A percentile compares a stretch with the other conserved stretches of the same genome.
These are phyloP conservation scores for Cucurbita maxima DNA, from an alignment of 306 rosid species.

Conservation along the genomic window DNA sequence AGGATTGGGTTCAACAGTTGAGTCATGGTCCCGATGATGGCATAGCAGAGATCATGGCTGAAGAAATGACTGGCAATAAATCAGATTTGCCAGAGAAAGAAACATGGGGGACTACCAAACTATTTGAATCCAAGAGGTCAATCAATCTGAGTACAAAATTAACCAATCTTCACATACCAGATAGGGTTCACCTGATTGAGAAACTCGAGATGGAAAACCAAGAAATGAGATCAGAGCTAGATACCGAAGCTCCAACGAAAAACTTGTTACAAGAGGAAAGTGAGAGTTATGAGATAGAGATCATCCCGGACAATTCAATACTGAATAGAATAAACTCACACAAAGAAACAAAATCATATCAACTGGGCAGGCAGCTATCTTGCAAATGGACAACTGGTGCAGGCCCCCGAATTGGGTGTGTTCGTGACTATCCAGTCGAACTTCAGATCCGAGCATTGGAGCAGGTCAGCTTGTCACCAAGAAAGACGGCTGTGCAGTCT, in stretches of 20 bases:
- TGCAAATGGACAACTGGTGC: conserved; percentile 99
- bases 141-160: conserved; percentile 20
- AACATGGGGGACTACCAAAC: conserved; percentile 7
- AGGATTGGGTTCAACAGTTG: conserved; percentile 33
- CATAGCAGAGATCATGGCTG: conserved; percentile 15
- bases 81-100: conserved; percentile 12
- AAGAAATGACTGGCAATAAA: conserved; percentile 17
- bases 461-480: conserved; percentile 78
- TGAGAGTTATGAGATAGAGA: conserved; percentile 29
- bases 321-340: conserved; percentile 65
- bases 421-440: conserved; percentile 78
- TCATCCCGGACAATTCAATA: conserved; percentile 53
- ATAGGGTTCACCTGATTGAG: conserved; percentile 12
- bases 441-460: conserved; percentile 77
- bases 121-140: conserved; percentile 19
- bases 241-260: conserved; percentile 11
- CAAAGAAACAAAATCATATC: conserved; percentile 63
- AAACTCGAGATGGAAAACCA: conserved; percentile 21
- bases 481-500: conserved; percentile 27
- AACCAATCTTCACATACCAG: conserved; percentile 47
- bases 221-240: conserved; percentile 18
- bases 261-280: conserved; percentile 18
- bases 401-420: conserved; percentile 89
- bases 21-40: conserved; percentile 19
- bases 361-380: conserved; percentile 78